Evolutionary conservation across 495 filamentous ascomycete genomes (phyloP).

Genomic region (Recurvomyces mirabilis): DNA sequence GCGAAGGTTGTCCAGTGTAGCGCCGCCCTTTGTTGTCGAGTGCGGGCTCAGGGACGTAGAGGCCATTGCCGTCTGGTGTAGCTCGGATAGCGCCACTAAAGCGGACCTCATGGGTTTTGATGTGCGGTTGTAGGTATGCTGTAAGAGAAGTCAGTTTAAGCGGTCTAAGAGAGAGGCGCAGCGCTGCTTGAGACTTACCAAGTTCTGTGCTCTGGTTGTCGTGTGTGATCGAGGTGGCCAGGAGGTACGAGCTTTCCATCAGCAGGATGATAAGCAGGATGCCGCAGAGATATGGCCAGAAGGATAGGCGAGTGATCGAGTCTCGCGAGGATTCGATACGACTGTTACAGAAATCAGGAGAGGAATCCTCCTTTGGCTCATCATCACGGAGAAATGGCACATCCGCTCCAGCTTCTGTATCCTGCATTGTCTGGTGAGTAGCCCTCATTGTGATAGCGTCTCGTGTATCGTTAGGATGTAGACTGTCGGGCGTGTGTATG

Average conservation of each 20-base stretch:
- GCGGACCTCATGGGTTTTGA: neutral
- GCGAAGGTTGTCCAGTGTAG: neutral
- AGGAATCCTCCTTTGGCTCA: no score
- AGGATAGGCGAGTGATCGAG: no score
- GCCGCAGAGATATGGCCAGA: neutral
- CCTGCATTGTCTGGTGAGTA: no score
- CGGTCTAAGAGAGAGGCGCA: no score
- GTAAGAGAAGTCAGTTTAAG: neutral
- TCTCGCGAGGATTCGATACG: no score
- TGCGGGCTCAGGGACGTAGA: constrained; percentile 3
- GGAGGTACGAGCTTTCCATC: neutral
- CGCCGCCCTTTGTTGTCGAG: constrained; percentile 6
- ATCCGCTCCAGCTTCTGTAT: no score
- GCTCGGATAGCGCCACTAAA: constrained; percentile 5
- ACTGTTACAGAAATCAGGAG: no score
- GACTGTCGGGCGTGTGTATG: no score
- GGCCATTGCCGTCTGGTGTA: neutral
- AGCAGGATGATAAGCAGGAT: neutral
- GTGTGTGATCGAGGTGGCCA: neutral
- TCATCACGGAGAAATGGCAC: no score
- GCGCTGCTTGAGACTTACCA: neutral
- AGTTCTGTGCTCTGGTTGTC: neutral
- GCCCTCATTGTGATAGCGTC: no score
- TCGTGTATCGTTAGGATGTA: no score
- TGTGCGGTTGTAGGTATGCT: constrained; percentile 6